Evolutionary conservation across 345 rosid genomes (phyloP), one percentile per base, ranked within the genome.

Genomic region (Rhodamnia argentea): DNA sequence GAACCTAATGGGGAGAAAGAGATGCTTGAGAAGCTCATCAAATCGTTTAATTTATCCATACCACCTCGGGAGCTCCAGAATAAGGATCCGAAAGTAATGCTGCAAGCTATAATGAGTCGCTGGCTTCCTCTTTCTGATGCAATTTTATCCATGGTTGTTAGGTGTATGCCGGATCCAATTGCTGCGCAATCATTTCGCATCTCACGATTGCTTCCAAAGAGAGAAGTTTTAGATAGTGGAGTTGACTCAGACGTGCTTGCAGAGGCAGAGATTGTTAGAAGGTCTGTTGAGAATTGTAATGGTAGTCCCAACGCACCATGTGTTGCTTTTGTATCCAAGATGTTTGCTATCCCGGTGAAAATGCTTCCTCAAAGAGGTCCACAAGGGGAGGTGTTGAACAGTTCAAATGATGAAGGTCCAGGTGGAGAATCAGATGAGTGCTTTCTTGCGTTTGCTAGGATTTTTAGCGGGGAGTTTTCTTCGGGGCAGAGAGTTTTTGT

Each of bases 101-200:
- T 95, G 89, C 98, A 95, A 52, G 90, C 98, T 47, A 94, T 96
- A 55, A 91, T 95, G 96, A 95, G 96, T 81, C 93, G 94, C 82
- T 96, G 99, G 98, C 97, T 96, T 87, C 99, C 99, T 57, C 87
- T 96, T 88, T 92, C 98, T 4, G 94, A 96, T 87, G 93, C 98
- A 78, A 90, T 96, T 85, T 90, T 96, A 88, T 95, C 98, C 10
- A 96, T 96, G 97, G 97, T 93, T 85, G 94, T 96, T 86, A 94
- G 90, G 84, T 96, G 94, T 86, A 88, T 95, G 82, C 98, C 98
- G 2, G 96, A 95, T 83, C 98, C 99, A 26, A 81, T 94, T 82
- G 89, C 90, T 81, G 96, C 99, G 37, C 99, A 96, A 84, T 89
- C 93, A 12, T 88, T 89, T 53, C 91, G 98, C 70, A 87, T 95